Conservation (phyloP, 2,329 filamentous ascomycete genomes). For the Endoconidiophora polonica region DNA sequence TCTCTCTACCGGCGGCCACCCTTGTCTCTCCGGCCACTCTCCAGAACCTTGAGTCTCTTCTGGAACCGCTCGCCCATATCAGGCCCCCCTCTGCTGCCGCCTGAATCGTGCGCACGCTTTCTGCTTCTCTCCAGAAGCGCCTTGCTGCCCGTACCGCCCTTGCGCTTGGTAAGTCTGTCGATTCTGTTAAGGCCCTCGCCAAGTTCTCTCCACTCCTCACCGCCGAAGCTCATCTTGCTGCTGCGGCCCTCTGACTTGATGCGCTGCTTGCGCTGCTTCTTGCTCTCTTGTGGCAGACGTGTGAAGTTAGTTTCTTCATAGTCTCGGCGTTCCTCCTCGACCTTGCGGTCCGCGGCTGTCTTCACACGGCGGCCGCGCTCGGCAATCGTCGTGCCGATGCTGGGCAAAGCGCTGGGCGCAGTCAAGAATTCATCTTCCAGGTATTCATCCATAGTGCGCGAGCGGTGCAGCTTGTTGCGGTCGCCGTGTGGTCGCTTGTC, state of each 20-base stretch:
- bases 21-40: constrained; percentile 28
- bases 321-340: constrained; percentile 60
- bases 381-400: constrained; percentile 78
- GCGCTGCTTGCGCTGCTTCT: constrained; percentile 64
- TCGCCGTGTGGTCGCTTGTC: constrained; percentile 35
- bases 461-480: constrained; percentile 51
- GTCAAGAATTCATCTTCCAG: constrained; percentile 67
- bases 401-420: constrained; percentile 70
- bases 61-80: constrained; percentile 60
- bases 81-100: constrained; percentile 34
- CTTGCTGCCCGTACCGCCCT: constrained; percentile 38
- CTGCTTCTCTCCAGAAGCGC: constrained; percentile 66
- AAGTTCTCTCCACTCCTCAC: constrained; percentile 82
- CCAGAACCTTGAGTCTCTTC: constrained; percentile 46
- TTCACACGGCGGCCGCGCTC: constrained; percentile 64
- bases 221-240: constrained; percentile 55
- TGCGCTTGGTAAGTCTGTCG: constrained; percentile 60
- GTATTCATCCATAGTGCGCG: constrained; percentile 81
- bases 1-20: constrained; percentile 15
- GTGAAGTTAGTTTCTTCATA: constrained; percentile 93
- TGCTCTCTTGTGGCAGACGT: constrained; percentile 68
- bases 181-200: constrained; percentile 78
- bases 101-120: constrained; percentile 56
- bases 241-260: constrained; percentile 22
- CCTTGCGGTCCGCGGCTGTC: constrained; percentile 56